Base-by-base conservation (phyloP, 768 basidiomycete species). In the Multifurca ochricompacta region DNA sequence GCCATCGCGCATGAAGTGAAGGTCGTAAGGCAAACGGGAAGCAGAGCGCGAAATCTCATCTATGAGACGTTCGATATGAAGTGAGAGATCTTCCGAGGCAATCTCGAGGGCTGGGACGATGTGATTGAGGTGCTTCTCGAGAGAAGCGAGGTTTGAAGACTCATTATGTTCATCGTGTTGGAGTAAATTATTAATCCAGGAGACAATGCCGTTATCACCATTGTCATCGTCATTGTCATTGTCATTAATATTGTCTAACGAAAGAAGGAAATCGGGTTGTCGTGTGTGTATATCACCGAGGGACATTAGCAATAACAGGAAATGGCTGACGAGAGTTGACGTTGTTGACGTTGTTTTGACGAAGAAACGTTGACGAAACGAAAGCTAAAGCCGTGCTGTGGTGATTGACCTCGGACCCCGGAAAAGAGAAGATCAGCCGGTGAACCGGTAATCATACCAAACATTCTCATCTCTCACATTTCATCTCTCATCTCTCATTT, bases 1-100 rank as follows among this genome's bases (percentile, higher is more conserved):
- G 30, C 85, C 83, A 63, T 98, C 95, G 39, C 90, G 85, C 83
- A 97, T 94, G 73, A 96, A 96, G 66, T 98, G 94, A 32, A 99
- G 76, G 69, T 98, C 96, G 67, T 96, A 98, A 1, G 89, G 83
- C 42, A 99, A 77, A 35, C 96, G 81, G 11, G 96, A 91, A 19
- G 97, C 84, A 4, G 85, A 81, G 45, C 93, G 81, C 2, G 94
- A 91, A 39, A 97, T 89, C 66, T 97, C 93, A 65, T 92, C 86
- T 54, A 99, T 93, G 42, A 83, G 80, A 57, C 83, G 83, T 67
- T 97, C 96, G 52, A 97, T 79, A 48, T 86, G 75, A 10, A 83
- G 72, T 3, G 92, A 89, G 0, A 93, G 94, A 62, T 97, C 94
- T 65, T 92, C 86, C 39, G 83, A 83, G 32, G 91, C 84, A 35